Evolutionary conservation across 2,329 filamentous ascomycete genomes (phyloP), one percentile per base, ranked within the genome.

Genomic region (Pyrenophora seminiperda): DNA sequence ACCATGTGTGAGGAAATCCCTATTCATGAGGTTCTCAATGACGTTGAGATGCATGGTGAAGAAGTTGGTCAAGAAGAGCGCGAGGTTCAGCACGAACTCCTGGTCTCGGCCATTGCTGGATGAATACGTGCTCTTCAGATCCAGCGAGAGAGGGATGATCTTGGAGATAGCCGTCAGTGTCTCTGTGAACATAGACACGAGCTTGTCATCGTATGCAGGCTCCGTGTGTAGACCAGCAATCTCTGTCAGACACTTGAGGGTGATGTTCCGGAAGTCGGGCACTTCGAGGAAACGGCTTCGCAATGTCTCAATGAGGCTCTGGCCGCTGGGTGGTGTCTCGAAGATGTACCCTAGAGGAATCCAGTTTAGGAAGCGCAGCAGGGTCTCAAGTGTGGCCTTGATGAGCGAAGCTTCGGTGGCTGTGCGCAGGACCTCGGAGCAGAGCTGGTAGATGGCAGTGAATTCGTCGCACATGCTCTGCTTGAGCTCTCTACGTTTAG

Each of bases 401-500:
- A 99, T 87, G 47, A 99, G 81, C 68, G 87, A 95, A 31, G 89
- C 83, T 74, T 96, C 90, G 65, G 88, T 90, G 36, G 93, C 94
- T 24, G 90, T 94, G 65, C 88, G 91, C 61, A 99, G 81, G 44
- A 99, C 93, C 73, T 99, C 93, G 40, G 91, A 92, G 78, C 95
- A 99, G 27, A 99, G 85, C 76, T 96, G 90, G 79, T 97, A 99
- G 70, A 99, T 99, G 48, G 91, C 90, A 1, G 95, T 97, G 75
- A 99, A 99, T 76, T 99, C 94, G 72, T 92, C 88, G 75, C 92
- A 97, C 94, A 99, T 99, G 60, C 91, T 96, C 62, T 92, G 93
- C 81, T 99, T 99, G 57, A 99, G 81, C 74, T 95, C 96, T 67
- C 92, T 87, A 32, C 92, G 96, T 81, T 99, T 99, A 51, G 89